These are phyloP conservation scores for Sedum album DNA, from an alignment of 164 flowering plant genomes.

Conservation along the genomic window DNA sequence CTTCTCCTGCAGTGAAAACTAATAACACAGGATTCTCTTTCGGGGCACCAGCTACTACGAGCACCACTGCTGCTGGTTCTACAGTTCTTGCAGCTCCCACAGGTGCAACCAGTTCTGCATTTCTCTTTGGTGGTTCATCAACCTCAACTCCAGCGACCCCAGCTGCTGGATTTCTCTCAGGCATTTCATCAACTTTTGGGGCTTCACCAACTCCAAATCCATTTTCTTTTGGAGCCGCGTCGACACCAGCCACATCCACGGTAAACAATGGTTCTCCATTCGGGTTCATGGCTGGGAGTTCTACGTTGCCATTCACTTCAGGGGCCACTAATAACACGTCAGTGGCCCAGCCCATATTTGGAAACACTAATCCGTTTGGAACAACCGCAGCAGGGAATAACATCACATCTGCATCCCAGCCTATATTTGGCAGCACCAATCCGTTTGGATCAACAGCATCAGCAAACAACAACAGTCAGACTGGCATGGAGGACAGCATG, in stretches of 20 bases:
- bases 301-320: not conserved
- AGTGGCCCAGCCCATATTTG: not conserved
- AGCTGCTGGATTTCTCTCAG: not conserved
- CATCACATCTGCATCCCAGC: not conserved
- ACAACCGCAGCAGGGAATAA: not conserved
- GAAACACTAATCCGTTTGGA: too few relatives aligned
- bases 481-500: constrained; percentile 1
- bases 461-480: not conserved
- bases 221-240: constrained; percentile 1
- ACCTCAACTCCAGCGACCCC: not conserved
- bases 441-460: not conserved
- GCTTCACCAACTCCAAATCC: not conserved
- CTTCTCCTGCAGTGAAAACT: not conserved
- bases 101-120: not conserved
- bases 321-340: not conserved
- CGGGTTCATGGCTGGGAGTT: constrained; percentile 1
- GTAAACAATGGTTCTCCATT: constrained; percentile 1
- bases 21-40: not conserved
- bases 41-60: not conserved
- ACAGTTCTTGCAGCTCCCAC: not conserved
- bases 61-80: not conserved
- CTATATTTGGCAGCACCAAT: not conserved
- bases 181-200: not conserved
- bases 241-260: not conserved
- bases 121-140: not conserved